Evolutionary conservation across 768 basidiomycete genomes (phyloP).

Genomic region (Phylloporus sp.): DNA sequence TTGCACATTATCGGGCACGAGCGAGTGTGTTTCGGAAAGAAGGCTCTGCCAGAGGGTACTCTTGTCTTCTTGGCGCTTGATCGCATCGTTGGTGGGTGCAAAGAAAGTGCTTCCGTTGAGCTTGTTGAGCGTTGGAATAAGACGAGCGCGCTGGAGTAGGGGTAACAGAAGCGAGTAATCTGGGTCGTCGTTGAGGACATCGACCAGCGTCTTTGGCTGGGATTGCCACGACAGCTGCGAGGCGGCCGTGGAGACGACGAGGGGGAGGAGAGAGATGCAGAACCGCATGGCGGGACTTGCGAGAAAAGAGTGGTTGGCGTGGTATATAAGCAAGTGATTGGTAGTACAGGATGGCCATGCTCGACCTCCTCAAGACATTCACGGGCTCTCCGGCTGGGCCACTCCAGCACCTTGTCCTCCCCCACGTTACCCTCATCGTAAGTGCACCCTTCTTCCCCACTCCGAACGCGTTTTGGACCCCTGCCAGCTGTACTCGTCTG

Average conservation of each 20-base stretch:
- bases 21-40: conserved; percentile 25
- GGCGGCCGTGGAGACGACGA: conserved; percentile 26
- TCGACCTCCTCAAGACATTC: conserved; percentile 44
- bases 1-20: conserved; percentile 73
- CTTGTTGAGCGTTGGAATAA: conserved; percentile 88
- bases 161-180: conserved; percentile 74
- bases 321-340: conserved; percentile 9
- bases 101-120: conserved; percentile 84
- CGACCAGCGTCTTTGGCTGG: conserved; percentile 64
- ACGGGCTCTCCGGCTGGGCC: conserved; percentile 50
- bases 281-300: conserved; percentile 28
- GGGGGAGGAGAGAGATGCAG: conserved; percentile 32
- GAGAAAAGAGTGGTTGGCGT: neutral
- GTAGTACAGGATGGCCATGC: conserved; percentile 34
- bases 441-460: conserved; percentile 24
- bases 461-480: neutral
- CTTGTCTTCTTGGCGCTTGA: conserved; percentile 44
- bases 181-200: conserved; percentile 67
- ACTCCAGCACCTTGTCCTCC: conserved; percentile 56
- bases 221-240: conserved; percentile 24
- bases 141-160: conserved; percentile 78
- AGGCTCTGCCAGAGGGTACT: conserved; percentile 32
- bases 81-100: conserved; percentile 93
- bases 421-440: conserved; percentile 56
- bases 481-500: conserved; percentile 65